phyloP scores from a whole-genome alignment of 768 basidiomycete species.

The Thelephora ganbajun region DNA sequence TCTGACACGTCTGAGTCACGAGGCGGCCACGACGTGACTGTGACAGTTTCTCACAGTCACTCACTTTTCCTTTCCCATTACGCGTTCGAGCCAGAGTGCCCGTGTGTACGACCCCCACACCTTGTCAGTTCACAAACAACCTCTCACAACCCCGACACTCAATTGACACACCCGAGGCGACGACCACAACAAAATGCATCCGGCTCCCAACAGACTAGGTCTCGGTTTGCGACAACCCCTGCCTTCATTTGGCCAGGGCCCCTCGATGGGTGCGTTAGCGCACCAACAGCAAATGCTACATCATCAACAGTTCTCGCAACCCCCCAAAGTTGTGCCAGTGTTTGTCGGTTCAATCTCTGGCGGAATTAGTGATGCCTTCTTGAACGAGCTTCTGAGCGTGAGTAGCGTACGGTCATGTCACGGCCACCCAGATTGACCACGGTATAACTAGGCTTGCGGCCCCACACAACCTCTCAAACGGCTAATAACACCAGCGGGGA shows the following conservation, averaged over 20 bases:
- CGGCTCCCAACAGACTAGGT: constrained; percentile 60
- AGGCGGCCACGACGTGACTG: too few species aligned
- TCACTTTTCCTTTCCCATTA: too few species aligned
- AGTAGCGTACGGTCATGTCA: constrained; percentile 15
- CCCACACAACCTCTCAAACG: constrained; percentile 84
- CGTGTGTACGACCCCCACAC: too few species aligned
- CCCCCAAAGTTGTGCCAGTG: constrained; percentile 59
- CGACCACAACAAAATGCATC: constrained; percentile 35
- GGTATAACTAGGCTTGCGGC: constrained; percentile 62
- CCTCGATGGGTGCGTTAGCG: constrained; percentile 84
- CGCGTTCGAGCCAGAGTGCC: not conserved
- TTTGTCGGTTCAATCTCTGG: constrained; percentile 96
- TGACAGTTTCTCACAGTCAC: too few species aligned
- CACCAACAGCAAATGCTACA: constrained; percentile 56
- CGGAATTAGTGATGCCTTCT: constrained; percentile 72
- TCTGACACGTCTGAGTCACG: too few species aligned
- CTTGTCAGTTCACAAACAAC: too few species aligned
- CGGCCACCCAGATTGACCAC: not conserved
- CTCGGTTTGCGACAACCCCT: constrained; percentile 81
- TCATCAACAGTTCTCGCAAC: constrained; percentile 49
- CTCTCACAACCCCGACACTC: too few species aligned
- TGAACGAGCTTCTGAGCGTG: constrained; percentile 69
- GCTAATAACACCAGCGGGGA: constrained; percentile 82
- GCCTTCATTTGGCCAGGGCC: constrained; percentile 82
- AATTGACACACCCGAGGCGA: too few species aligned